A percentile compares a stretch with the other conserved stretches of the same genome.
Conservation (phyloP, 768 basidiomycete genomes). For the Phylloporus arenicola region DNA sequence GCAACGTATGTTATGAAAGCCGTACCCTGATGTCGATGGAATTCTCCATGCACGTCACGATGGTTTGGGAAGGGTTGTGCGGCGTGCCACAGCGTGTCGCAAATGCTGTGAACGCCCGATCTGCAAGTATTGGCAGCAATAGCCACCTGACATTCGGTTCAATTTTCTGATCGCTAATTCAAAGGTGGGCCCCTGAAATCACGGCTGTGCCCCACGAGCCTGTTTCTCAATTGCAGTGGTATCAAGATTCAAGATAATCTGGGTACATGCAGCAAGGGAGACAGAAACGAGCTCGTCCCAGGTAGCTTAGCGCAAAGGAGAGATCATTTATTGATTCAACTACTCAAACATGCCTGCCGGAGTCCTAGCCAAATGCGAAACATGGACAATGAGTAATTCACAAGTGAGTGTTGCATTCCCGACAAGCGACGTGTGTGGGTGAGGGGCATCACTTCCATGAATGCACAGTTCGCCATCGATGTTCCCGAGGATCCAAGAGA, state of each 20-base stretch:
- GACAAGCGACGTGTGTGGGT: background rate
- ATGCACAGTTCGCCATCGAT: conserved; percentile 35
- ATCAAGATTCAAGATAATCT: background rate
- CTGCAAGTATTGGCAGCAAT: background rate
- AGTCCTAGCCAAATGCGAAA: background rate
- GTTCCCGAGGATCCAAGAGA: conserved; percentile 24
- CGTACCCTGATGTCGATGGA: conserved; percentile 1
- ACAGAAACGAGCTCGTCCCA: too few relatives aligned
- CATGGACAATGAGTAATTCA: background rate
- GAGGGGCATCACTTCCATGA: conserved; percentile 28
- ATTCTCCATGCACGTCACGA: background rate
- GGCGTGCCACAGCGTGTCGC: too few relatives aligned
- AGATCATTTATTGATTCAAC: background rate
- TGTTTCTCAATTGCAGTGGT: too few relatives aligned
- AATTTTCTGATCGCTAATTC: too few relatives aligned
- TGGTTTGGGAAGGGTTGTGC: too few relatives aligned
- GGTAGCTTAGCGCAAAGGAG: too few relatives aligned
- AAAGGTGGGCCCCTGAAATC: too few relatives aligned
- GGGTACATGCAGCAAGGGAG: too few relatives aligned
- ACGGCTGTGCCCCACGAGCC: too few relatives aligned
- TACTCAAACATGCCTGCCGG: background rate
- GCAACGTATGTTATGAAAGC: background rate
- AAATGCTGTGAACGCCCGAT: background rate
- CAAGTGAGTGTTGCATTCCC: background rate
- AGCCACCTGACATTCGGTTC: too few relatives aligned